Conservation (phyloP, 495 filamentous ascomycete species). For the Annulohypoxylon moriforme region DNA sequence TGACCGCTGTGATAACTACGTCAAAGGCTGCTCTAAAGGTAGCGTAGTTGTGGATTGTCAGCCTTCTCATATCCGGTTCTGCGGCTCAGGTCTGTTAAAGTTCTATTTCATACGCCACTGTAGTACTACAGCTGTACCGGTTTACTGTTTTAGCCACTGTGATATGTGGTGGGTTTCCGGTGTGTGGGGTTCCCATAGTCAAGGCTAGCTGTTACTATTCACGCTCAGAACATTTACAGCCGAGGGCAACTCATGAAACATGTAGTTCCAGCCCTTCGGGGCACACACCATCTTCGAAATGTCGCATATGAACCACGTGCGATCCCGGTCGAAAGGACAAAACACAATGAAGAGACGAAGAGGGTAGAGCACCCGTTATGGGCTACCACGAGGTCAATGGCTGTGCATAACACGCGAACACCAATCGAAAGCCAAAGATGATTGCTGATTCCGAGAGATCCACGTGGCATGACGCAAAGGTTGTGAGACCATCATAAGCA, state of each 20-base stretch:
- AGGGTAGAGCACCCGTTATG: slow-evolving; percentile 9
- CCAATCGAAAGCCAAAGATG: slow-evolving; percentile 17
- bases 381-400: slow-evolving; percentile 11
- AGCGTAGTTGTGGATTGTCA: slow-evolving; percentile 12
- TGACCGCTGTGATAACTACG: background rate
- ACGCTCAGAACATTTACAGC: slow-evolving; percentile 1
- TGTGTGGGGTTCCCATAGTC: slow-evolving; percentile 4
- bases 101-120: slow-evolving; percentile 9
- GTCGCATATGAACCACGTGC: slow-evolving; percentile 7
- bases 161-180: slow-evolving; percentile 1
- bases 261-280: slow-evolving; percentile 13
- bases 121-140: slow-evolving; percentile 5
- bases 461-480: slow-evolving; percentile 39
- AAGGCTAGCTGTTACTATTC: slow-evolving; percentile 13
- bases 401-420: background rate
- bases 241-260: slow-evolving; percentile 12
- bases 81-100: slow-evolving; percentile 24
- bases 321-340: background rate
- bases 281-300: background rate
- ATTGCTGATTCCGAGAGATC: slow-evolving; percentile 3
- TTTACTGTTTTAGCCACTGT: background rate
- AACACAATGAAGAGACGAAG: background rate
- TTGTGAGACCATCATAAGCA: slow-evolving; percentile 32
- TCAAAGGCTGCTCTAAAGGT: background rate
- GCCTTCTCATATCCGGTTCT: background rate